These are phyloP conservation scores for Forsythia viridissima DNA, from an alignment of 257 asterid genomes.

Conservation along the genomic window DNA sequence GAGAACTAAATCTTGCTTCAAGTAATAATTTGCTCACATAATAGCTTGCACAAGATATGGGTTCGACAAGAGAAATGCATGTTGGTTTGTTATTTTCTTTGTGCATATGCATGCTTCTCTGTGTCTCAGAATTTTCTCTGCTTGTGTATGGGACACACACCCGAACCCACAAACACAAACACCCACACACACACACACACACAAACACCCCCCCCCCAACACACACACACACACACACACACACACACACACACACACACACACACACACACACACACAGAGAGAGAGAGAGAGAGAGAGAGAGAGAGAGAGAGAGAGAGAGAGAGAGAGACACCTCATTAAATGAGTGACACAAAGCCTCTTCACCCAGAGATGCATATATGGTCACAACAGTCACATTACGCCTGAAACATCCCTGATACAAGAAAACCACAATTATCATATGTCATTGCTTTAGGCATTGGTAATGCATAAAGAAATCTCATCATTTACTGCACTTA, in stretches of 20 bases:
- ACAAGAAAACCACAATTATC: slow-evolving; percentile 27
- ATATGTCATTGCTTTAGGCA: slow-evolving; percentile 10
- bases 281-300: neutral
- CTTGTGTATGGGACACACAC: neutral
- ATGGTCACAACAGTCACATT: slow-evolving; percentile 94
- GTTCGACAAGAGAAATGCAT: neutral
- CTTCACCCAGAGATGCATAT: slow-evolving; percentile 96
- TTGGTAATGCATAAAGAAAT: neutral
- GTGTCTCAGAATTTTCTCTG: neutral
- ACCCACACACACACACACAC: too few species aligned
- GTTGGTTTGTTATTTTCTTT: neutral
- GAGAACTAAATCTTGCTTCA: neutral
- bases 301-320: slow-evolving; percentile 21
- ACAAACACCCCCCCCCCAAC: too few species aligned
- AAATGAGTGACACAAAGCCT: slow-evolving; percentile 90
- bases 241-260: too few species aligned
- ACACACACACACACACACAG: too few species aligned
- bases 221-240: too few species aligned
- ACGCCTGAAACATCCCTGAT: slow-evolving; percentile 95
- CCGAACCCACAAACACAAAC: too few species aligned
- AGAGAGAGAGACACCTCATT: slow-evolving; percentile 69
- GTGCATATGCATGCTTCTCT: slow-evolving; percentile 1
- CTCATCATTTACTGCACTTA: slow-evolving; percentile 1
- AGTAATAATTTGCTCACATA: neutral
- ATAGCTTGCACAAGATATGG: neutral